Percentiles rank a stretch among this genome's conserved stretches.
phyloP scores from a whole-genome alignment of 2,329 filamentous ascomycete species.

The Neonectria coccinea region DNA sequence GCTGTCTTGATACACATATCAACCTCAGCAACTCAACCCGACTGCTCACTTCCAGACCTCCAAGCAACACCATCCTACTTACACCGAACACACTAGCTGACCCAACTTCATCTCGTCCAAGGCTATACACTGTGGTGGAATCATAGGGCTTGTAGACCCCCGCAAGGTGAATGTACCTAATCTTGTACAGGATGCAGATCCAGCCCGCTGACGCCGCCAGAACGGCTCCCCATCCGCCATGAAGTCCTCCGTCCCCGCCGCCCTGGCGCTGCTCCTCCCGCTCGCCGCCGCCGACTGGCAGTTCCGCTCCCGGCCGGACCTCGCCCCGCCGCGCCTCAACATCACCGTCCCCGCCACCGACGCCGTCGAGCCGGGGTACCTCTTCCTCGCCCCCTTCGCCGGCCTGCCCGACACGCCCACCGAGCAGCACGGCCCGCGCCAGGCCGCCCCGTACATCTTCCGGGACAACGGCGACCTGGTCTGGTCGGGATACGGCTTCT shows the following conservation, averaged over 20 bases:
- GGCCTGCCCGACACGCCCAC: slow-evolving; percentile 50
- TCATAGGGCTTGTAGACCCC: slow-evolving; percentile 33
- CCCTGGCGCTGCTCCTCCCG: slow-evolving; percentile 16
- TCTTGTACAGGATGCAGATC: slow-evolving; percentile 33
- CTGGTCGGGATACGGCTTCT: slow-evolving; percentile 67
- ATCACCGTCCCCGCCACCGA: slow-evolving; percentile 57
- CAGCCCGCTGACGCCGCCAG: slow-evolving; percentile 38
- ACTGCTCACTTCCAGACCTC: background rate
- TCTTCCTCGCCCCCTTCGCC: slow-evolving; percentile 57
- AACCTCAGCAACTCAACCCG: background rate
- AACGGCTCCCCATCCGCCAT: slow-evolving; percentile 25
- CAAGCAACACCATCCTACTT: background rate
- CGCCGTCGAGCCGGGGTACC: slow-evolving; percentile 56
- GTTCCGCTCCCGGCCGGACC: slow-evolving; percentile 42
- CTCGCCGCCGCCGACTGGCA: slow-evolving; percentile 22
- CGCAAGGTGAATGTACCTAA: slow-evolving; percentile 42
- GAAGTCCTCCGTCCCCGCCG: slow-evolving; percentile 23
- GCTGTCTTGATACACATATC: background rate
- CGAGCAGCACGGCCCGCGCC: slow-evolving; percentile 59
- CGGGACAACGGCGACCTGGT: slow-evolving; percentile 65
- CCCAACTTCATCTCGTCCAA: background rate
- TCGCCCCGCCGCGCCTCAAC: slow-evolving; percentile 51
- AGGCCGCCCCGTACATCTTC: slow-evolving; percentile 68
- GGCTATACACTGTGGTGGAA: slow-evolving; percentile 26
- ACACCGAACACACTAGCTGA: background rate